phyloP scores from a whole-genome alignment of 192 early-diverging fungal species.

The Coemansia sp. region DNA sequence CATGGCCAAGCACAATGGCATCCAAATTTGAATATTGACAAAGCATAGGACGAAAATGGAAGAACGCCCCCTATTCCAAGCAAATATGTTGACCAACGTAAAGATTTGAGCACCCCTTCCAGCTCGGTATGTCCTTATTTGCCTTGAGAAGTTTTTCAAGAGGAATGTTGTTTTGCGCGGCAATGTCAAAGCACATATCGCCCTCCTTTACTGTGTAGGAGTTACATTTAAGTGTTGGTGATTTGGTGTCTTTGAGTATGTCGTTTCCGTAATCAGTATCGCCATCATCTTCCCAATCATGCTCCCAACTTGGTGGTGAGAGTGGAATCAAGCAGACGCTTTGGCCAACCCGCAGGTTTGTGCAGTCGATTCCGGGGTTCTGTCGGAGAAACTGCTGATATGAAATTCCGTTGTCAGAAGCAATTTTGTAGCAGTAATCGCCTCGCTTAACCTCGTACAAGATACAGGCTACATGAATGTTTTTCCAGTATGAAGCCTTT shows the following conservation, averaged over 20 bases:
- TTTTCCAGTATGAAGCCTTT: background rate
- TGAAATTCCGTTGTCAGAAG: conserved; percentile 29
- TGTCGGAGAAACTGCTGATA: conserved; percentile 41
- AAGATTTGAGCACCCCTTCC: conserved; percentile 34
- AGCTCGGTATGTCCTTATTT: conserved; percentile 14
- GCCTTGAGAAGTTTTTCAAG: conserved; percentile 17
- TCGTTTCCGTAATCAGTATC: background rate
- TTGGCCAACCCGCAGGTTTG: conserved; percentile 22
- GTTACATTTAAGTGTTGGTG: conserved; percentile 6
- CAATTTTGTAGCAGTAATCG: conserved; percentile 57
- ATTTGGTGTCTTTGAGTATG: background rate
- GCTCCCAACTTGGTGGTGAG: conserved; percentile 2
- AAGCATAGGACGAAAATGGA: too few species aligned
- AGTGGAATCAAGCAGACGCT: conserved; percentile 47
- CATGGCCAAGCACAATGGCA: too few species aligned
- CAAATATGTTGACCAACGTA: conserved; percentile 35
- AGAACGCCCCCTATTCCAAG: conserved; percentile 8
- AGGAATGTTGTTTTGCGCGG: conserved; percentile 13
- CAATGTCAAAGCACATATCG: conserved; percentile 44
- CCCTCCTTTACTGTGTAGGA: conserved; percentile 38
- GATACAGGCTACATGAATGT: conserved; percentile 22
- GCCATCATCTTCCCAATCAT: conserved; percentile 4
- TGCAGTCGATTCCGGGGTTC: conserved; percentile 48
- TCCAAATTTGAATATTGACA: too few species aligned
- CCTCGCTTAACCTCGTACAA: conserved; percentile 47